Evolutionary conservation across 345 rosid species (phyloP), one percentile per base, ranked within the genome.

Genomic region (Theobroma cacao): DNA sequence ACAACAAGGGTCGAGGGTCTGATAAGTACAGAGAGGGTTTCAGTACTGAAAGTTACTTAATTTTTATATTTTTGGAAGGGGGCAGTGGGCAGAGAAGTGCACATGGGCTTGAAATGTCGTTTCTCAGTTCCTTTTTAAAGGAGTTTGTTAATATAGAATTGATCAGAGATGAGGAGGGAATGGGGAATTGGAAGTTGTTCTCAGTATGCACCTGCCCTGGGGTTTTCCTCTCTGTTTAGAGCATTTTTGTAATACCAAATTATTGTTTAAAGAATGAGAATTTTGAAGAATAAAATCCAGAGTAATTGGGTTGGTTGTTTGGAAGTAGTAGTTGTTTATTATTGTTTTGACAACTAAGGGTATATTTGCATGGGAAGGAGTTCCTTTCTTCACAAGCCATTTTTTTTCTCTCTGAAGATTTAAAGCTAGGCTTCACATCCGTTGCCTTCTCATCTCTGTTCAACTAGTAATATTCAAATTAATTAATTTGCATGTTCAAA

Each of bases 31-130:
- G 69, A 20, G 33, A 12, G 41, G 5, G 4, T 62, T 61, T 5
- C 34, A 28, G 34, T 0, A 56, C 31, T 24, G 30, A 56, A 56
- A 56, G 30, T 56, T n/a, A n/a, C n/a, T 24, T n/a, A 30, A 61
- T 61, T 61, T 10, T 61, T n/a, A n/a, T n/a, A n/a, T 61, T 45
- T 61, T 30, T 24, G 30, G 60, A 55, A 13, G 3, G 41, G 78
- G 43, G 60, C 65, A 77, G 77, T 48, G 74, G 52, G 74, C 82
- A 84, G 88, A 74, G 76, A 75, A 74, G 34, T 62, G 89, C 93
- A 90, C 91, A 88, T 90, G 93, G 93, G 85, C 76, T 62, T 71
- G 47, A 61, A 47, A 80, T 83, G 87, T 85, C 90, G 84, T 81
- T 77, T 89, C 79, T 70, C 56, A 78, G 55, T 75, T 80, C 59